phyloP scores from a whole-genome alignment of 352 stramenopile species.

The Phytopythium ostracodes region DNA sequence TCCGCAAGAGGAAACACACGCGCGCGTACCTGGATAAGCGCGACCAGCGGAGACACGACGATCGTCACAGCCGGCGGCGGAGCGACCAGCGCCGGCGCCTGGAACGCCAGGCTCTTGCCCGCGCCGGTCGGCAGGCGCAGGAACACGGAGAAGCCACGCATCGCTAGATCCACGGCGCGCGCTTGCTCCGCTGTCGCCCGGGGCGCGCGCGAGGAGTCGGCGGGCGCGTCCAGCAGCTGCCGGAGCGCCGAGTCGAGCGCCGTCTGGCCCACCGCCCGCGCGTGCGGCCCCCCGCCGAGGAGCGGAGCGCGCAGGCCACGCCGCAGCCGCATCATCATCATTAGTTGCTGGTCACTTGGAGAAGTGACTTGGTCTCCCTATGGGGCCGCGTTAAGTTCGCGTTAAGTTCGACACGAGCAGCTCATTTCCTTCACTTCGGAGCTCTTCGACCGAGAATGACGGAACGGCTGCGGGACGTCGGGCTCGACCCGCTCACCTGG shows the following conservation, averaged over 20 bases:
- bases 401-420: neutral
- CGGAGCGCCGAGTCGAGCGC: conserved; percentile 26
- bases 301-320: neutral
- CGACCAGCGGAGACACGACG: conserved; percentile 70
- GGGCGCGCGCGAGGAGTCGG: conserved; percentile 11
- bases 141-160: conserved; percentile 60
- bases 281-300: neutral
- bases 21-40: conserved; percentile 55
- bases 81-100: conserved; percentile 57
- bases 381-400: neutral
- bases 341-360: neutral
- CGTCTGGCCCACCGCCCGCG: neutral
- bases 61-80: conserved; percentile 36
- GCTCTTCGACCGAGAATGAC: neutral
- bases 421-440: neutral
- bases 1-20: too few relatives aligned
- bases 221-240: conserved; percentile 30
- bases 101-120: conserved; percentile 80
- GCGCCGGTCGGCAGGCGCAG: conserved; percentile 71
- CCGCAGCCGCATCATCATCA: neutral
- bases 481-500: conserved; percentile 51
- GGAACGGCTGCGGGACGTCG: conserved; percentile 12
- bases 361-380: neutral
- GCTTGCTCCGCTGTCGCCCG: conserved; percentile 38
- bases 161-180: conserved; percentile 35